phyloP scores from a whole-genome alignment of 1,284 basidiomycete genomes.

The Naganishia liquefaciens region DNA sequence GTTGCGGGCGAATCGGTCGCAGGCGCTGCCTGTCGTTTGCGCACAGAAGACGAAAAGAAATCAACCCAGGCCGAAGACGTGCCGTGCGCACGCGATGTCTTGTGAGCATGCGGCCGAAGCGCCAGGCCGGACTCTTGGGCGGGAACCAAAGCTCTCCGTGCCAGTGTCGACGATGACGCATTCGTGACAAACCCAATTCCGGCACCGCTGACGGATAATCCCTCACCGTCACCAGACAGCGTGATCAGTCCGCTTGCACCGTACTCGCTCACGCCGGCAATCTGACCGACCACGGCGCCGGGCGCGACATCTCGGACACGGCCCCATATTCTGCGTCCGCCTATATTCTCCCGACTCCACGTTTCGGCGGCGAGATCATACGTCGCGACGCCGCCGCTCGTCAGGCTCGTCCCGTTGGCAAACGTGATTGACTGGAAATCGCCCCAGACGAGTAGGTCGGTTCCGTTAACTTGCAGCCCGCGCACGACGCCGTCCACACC shows the following conservation, averaged over 20 bases:
- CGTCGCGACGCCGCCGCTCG: conserved; percentile 16
- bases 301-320: not conserved
- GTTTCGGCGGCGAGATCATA: conserved; percentile 5
- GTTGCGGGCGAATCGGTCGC: conserved; percentile 42
- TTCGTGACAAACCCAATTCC: conserved; percentile 34
- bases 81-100: not conserved
- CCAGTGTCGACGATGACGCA: conserved; percentile 36
- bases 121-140: not conserved
- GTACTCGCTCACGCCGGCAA: conserved; percentile 52
- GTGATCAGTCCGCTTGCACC: conserved; percentile 54
- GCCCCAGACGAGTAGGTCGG: not conserved
- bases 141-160: no score
- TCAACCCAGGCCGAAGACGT: conserved; percentile 52
- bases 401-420: conserved; percentile 14
- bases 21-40: conserved; percentile 40
- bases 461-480: not conserved
- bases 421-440: conserved; percentile 9
- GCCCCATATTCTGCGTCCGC: conserved; percentile 14
- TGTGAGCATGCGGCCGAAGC: not conserved
- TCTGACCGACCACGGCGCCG: conserved; percentile 54
- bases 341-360: not conserved
- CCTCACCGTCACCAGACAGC: conserved; percentile 48
- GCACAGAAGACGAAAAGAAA: conserved; percentile 38
- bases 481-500: conserved; percentile 12
- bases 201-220: conserved; percentile 14